Conservation (phyloP, 768 basidiomycete genomes). For the Lentinula sp. region DNA sequence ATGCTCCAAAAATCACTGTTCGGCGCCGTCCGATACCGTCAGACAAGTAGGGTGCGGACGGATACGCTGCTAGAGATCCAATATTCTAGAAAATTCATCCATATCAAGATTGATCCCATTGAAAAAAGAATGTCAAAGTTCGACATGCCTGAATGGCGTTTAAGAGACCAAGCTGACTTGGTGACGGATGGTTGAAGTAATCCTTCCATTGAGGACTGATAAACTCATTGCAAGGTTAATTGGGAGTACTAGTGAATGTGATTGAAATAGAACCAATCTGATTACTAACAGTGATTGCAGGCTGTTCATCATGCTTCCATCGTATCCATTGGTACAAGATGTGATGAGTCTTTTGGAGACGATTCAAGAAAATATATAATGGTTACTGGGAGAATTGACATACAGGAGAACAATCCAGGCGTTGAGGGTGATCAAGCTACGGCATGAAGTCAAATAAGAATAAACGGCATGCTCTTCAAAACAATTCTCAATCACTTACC, state of each 20-base stretch:
- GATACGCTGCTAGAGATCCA: conserved; percentile 40
- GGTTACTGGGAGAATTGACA: neutral
- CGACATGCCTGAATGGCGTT: conserved; percentile 38
- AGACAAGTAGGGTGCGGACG: conserved; percentile 39
- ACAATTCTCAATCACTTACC: neutral
- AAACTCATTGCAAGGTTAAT: conserved; percentile 22
- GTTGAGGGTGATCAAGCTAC: conserved; percentile 35
- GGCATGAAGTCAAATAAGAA: neutral
- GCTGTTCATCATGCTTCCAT: conserved; percentile 49
- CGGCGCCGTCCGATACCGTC: conserved; percentile 39
- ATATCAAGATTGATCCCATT: neutral
- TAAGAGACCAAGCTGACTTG: conserved; percentile 36
- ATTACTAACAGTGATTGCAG: conserved; percentile 35
- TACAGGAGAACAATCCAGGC: conserved; percentile 41
- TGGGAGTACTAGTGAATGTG: conserved; percentile 11
- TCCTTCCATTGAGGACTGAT: conserved; percentile 38
- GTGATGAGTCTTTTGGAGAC: conserved; percentile 29
- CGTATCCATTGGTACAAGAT: conserved; percentile 46
- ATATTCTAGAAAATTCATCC: conserved; percentile 26
- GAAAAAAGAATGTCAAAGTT: neutral
- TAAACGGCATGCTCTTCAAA: neutral
- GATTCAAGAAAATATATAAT: neutral
- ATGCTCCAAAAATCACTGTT: conserved; percentile 37
- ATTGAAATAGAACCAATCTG: no score
- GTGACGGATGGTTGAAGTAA: conserved; percentile 37